A percentile compares a stretch with the other conserved stretches of the same genome.
Evolutionary conservation across 1,284 basidiomycete genomes (phyloP).

Genomic region (Meira nashicola): DNA sequence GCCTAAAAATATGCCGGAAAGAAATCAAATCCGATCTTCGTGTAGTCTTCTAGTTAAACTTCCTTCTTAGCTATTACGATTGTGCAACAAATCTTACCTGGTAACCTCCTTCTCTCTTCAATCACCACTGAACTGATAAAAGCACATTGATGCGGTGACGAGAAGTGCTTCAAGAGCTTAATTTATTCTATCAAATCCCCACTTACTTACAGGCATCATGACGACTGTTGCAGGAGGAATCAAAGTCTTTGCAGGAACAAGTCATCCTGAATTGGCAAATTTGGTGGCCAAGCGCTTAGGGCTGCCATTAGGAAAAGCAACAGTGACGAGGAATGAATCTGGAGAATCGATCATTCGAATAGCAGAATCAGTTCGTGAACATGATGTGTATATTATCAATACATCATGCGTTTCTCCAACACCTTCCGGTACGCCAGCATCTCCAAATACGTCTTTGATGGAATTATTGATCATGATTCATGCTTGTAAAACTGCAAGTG

Average conservation of each 20-base stretch:
- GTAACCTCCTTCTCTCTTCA: no score
- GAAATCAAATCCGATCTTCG: no score
- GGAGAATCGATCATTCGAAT: constrained; percentile 90
- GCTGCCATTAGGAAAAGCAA: constrained; percentile 56
- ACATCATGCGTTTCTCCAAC: constrained; percentile 69
- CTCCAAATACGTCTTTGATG: constrained; percentile 69
- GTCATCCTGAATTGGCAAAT: constrained; percentile 87
- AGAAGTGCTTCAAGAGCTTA: no score
- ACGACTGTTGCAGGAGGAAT: constrained; percentile 20
- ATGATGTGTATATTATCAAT: constrained; percentile 99
- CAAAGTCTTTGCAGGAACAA: constrained; percentile 47
- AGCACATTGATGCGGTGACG: no score
- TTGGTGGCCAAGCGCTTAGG: constrained; percentile 75
- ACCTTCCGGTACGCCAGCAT: constrained; percentile 30
- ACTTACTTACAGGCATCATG: neutral
- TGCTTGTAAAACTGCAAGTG: constrained; percentile 81
- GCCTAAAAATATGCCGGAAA: no score
- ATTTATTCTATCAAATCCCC: no score
- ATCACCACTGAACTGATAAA: no score
- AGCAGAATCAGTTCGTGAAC: constrained; percentile 90
- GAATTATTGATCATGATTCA: constrained; percentile 99
- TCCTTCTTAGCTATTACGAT: no score
- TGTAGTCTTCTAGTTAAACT: no score
- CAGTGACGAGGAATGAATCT: constrained; percentile 79
- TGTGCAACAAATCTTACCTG: no score